These are phyloP conservation scores for Grigorovia yakushimaensis DNA, from an alignment of 805 yeast species.

Conservation along the genomic window DNA sequence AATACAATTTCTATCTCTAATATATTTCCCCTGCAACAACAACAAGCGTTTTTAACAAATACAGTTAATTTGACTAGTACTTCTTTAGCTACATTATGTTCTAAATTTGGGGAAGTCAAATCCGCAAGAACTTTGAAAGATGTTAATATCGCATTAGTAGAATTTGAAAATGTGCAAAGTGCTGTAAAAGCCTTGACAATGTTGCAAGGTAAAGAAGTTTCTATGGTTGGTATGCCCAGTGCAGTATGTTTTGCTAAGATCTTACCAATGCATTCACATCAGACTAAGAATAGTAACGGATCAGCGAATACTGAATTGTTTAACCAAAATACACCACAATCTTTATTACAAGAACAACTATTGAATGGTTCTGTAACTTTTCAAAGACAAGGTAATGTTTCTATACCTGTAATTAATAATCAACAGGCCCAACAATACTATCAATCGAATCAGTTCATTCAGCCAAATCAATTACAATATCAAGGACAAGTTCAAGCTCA, in stretches of 20 bases:
- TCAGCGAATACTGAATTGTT: conserved; percentile 2
- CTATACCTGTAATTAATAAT: conserved; percentile 25
- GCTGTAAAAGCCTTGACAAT: conserved; percentile 74
- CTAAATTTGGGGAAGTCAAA: conserved; percentile 51
- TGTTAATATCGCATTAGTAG: conserved; percentile 50
- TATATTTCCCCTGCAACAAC: conserved; percentile 34
- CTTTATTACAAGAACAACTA: conserved; percentile 27
- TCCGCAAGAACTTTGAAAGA: conserved; percentile 52
- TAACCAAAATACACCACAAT: conserved; percentile 10
- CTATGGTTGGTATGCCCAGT: conserved; percentile 64
- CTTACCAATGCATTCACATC: conserved; percentile 28
- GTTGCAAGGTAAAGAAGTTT: conserved; percentile 71
- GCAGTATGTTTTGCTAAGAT: conserved; percentile 80
- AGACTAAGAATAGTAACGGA: conserved; percentile 3
- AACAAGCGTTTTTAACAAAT: conserved; percentile 45
- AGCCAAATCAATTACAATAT: conserved; percentile 11
- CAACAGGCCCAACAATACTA: conserved; percentile 3
- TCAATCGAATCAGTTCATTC: conserved; percentile 6
- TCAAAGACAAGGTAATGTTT: conserved; percentile 26
- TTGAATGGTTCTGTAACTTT: conserved; percentile 26
- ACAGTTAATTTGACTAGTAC: conserved; percentile 34
- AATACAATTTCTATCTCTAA: conserved; percentile 71
- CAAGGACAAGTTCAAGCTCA: conserved; percentile 6
- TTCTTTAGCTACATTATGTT: conserved; percentile 50
- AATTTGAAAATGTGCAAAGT: conserved; percentile 58